Percentiles rank a stretch among this genome's conserved stretches.
Conservation (phyloP, 305 asterid species). For the Nicotiana rustica region DNA sequence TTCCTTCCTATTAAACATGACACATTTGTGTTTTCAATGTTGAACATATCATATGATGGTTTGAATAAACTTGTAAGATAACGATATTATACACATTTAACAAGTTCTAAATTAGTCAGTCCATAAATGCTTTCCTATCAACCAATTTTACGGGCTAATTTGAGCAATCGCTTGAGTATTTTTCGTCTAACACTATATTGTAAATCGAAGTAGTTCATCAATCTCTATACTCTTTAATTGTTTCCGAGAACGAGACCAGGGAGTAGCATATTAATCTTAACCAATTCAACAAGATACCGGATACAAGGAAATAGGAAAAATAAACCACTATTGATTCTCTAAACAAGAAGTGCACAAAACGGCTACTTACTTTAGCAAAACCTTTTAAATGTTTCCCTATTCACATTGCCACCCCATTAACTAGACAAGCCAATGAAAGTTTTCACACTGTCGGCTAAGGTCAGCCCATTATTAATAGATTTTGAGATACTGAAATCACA, state of each 20-base stretch:
- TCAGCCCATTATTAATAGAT: not conserved
- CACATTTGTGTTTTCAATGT: not conserved
- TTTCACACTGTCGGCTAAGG: not conserved
- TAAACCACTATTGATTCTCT: not conserved
- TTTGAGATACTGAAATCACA: not conserved
- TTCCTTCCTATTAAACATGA: not conserved
- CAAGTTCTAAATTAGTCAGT: constrained; percentile 3
- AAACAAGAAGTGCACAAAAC: not conserved
- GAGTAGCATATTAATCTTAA: not conserved
- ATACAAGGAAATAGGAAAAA: not conserved
- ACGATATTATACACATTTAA: not conserved
- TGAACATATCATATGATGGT: not conserved
- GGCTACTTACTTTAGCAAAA: not conserved
- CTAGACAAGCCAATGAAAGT: not conserved
- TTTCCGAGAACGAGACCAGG: not conserved
- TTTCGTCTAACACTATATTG: not conserved
- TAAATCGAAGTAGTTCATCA: constrained; percentile 1
- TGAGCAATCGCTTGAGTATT: not conserved
- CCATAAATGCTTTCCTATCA: not conserved
- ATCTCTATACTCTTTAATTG: not conserved
- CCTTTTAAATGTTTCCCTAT: not conserved
- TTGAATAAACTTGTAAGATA: not conserved
- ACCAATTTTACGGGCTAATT: constrained; percentile 4
- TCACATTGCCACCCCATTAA: not conserved
- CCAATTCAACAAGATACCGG: not conserved